phyloP scores from a whole-genome alignment of 202 grass and related monocot species.

The Carex arenaria region DNA sequence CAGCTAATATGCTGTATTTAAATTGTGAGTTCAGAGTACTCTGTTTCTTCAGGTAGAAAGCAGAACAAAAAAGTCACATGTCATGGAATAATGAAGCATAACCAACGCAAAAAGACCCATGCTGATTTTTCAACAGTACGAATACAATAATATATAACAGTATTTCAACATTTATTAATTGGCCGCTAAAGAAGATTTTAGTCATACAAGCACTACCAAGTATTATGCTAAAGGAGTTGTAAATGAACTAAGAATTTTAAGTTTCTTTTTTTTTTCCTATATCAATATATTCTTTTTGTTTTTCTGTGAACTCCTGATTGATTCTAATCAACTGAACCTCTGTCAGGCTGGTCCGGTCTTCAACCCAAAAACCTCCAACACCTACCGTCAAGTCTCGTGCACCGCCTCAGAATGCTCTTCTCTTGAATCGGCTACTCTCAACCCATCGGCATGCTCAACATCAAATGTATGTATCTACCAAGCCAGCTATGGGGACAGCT shows the following conservation, averaged over 20 bases:
- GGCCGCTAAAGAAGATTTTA: neutral
- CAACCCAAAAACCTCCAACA: constrained; percentile 41
- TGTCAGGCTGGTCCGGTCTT: constrained; percentile 43
- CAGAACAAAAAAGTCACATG: neutral
- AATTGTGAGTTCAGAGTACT: neutral
- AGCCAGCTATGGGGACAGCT: constrained; percentile 62
- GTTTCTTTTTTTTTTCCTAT: neutral
- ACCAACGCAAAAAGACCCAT: neutral
- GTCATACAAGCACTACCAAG: neutral
- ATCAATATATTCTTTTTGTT: neutral
- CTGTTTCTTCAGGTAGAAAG: neutral
- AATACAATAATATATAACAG: neutral
- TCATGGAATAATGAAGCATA: neutral
- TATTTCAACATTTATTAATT: neutral
- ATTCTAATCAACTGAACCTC: neutral
- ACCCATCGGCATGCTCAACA: constrained; percentile 57
- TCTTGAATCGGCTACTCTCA: constrained; percentile 58
- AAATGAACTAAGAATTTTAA: neutral
- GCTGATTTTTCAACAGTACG: neutral
- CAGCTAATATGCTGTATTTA: neutral
- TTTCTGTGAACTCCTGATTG: neutral
- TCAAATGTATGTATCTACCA: constrained; percentile 73
- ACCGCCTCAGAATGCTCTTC: constrained; percentile 38
- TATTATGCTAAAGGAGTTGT: neutral
- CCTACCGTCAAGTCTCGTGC: constrained; percentile 53